These are phyloP conservation scores for Sporothrix sp. DNA, from an alignment of 2,329 filamentous ascomycete genomes.

Conservation along the genomic window DNA sequence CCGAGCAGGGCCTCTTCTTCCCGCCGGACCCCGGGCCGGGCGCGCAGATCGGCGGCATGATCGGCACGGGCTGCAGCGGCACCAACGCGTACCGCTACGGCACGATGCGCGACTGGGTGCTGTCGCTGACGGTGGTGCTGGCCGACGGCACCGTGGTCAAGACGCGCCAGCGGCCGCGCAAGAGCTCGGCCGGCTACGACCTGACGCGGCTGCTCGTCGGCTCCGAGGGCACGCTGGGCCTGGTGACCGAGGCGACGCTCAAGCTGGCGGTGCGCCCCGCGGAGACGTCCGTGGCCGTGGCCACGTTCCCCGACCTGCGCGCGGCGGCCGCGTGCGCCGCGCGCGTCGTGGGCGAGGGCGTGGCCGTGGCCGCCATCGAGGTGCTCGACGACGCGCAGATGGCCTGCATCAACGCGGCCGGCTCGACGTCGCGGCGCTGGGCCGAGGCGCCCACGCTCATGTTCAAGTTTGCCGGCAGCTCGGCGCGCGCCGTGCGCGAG, in stretches of 20 bases:
- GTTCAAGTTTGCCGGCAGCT: constrained; percentile 73
- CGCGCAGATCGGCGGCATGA: constrained; percentile 86
- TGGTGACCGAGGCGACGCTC: constrained; percentile 83
- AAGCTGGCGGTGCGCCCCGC: constrained; percentile 77
- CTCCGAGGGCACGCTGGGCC: constrained; percentile 80
- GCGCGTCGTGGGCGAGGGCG: constrained; percentile 66
- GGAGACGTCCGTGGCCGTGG: constrained; percentile 71
- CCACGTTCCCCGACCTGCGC: constrained; percentile 48
- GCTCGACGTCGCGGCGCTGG: constrained; percentile 58
- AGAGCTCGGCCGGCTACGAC: constrained; percentile 87
- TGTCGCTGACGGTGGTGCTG: constrained; percentile 76
- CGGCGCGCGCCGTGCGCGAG: constrained; percentile 58
- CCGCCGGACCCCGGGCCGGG: constrained; percentile 85
- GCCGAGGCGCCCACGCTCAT: constrained; percentile 66
- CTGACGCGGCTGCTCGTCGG: constrained; percentile 84
- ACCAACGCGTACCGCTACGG: constrained; percentile 90
- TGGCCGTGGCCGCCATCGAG: constrained; percentile 85
- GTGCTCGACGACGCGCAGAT: constrained; percentile 90
- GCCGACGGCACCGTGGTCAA: constrained; percentile 86
- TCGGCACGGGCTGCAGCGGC: constrained; percentile 62
- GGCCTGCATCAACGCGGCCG: constrained; percentile 55
- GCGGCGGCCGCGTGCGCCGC: constrained; percentile 71
- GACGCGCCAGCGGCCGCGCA: constrained; percentile 77
- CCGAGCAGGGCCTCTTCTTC: constrained; percentile 71
- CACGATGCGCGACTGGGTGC: constrained; percentile 91